Percentiles rank a stretch among this genome's conserved stretches.
These are phyloP conservation scores for Linaria vulgaris DNA, from an alignment of 257 asterid genomes.

Conservation along the genomic window DNA sequence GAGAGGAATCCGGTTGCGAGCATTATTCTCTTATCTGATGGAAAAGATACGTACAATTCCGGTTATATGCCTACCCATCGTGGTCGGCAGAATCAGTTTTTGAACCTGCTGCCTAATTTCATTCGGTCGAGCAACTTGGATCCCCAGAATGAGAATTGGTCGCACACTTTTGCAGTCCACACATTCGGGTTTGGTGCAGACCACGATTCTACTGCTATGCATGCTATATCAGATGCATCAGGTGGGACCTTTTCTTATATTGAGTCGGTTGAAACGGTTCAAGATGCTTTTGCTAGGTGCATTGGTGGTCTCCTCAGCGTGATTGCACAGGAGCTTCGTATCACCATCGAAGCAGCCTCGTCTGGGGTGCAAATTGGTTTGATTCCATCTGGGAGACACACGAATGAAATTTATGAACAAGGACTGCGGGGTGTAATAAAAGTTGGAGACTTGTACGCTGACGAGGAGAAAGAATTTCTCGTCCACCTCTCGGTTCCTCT, in stretches of 20 bases:
- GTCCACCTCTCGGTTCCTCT: conserved; percentile 33
- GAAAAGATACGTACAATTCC: conserved; percentile 24
- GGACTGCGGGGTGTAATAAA: conserved; percentile 30
- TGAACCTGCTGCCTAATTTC: conserved; percentile 26
- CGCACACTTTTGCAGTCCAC: conserved; percentile 31
- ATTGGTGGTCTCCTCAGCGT: conserved; percentile 53
- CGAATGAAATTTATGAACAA: conserved; percentile 22
- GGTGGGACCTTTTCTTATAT: conserved; percentile 55
- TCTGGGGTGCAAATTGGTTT: conserved; percentile 38
- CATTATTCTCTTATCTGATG: conserved; percentile 47
- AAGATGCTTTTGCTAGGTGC: conserved; percentile 47
- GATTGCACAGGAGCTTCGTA: conserved; percentile 35
- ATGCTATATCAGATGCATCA: conserved; percentile 41
- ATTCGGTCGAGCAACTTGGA: conserved; percentile 24
- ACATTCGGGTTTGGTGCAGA: conserved; percentile 48
- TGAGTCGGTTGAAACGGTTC: conserved; percentile 39
- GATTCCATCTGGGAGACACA: conserved; percentile 37
- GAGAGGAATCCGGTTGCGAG: conserved; percentile 34
- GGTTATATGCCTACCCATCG: background rate
- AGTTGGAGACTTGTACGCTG: conserved; percentile 46
- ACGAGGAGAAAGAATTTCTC: conserved; percentile 45
- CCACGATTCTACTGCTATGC: conserved; percentile 44
- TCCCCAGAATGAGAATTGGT: background rate
- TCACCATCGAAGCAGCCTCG: conserved; percentile 30
- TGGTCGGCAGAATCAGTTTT: no score